Evolutionary conservation across 257 asterid species (phyloP).

Genomic region (Capsicum rhomboideum): DNA sequence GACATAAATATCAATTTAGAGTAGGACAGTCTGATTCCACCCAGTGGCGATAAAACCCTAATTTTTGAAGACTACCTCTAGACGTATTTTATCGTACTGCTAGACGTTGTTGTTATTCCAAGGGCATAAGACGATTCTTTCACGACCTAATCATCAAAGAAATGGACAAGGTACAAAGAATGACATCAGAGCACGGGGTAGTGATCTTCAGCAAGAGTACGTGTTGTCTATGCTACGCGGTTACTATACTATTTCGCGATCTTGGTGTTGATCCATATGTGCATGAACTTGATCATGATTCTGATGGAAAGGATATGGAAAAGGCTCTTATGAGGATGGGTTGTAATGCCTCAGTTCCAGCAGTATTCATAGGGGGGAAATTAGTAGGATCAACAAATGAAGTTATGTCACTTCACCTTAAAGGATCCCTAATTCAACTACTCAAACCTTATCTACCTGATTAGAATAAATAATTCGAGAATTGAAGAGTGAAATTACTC

Average conservation of each 20-base stretch:
- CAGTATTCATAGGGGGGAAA: conserved; percentile 55
- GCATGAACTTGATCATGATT: conserved; percentile 48
- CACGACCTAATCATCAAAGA: background rate
- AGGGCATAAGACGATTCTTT: background rate
- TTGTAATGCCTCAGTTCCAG: conserved; percentile 51
- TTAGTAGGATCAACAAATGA: conserved; percentile 70
- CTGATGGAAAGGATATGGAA: conserved; percentile 62
- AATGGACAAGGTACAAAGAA: conserved; percentile 52
- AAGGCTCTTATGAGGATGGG: conserved; percentile 46
- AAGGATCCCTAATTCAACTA: conserved; percentile 49
- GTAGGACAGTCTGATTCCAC: background rate
- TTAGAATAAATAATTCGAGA: background rate
- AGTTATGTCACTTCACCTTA: conserved; percentile 81
- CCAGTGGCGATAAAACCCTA: background rate
- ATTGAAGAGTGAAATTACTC: background rate
- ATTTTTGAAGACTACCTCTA: background rate
- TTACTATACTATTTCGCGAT: conserved; percentile 49
- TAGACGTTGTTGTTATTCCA: background rate
- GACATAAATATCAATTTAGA: background rate
- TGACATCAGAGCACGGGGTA: conserved; percentile 53
- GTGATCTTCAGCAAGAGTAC: conserved; percentile 68
- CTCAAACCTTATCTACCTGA: conserved; percentile 26
- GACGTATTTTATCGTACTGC: background rate
- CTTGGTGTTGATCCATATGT: conserved; percentile 37
- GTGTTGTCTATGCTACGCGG: conserved; percentile 74